Percentiles rank a stretch among this genome's conserved stretches.
Evolutionary conservation across 1,284 basidiomycete species (phyloP).

Genomic region (Dichomitus squalens): DNA sequence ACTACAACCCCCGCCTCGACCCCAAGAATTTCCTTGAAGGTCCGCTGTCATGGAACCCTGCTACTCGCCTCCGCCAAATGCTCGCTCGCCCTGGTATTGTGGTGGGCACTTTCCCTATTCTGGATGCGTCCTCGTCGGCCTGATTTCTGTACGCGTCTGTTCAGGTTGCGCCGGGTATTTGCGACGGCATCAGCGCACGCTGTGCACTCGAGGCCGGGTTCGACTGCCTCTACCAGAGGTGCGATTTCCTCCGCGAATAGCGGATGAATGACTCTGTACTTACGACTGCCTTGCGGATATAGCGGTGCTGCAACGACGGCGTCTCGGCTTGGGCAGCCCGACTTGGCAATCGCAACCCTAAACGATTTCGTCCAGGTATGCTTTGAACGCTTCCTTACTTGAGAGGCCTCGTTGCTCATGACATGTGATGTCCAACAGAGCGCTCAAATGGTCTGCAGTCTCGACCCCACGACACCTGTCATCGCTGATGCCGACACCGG

Average conservation of each 20-base stretch:
- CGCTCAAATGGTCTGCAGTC: conserved; percentile 66
- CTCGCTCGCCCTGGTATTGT: conserved; percentile 77
- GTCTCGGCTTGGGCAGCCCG: conserved; percentile 75
- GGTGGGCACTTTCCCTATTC: conserved; percentile 44
- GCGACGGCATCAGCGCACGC: conserved; percentile 80
- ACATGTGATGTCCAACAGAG: conserved; percentile 31
- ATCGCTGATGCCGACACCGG: conserved; percentile 86
- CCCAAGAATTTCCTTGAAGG: conserved; percentile 71
- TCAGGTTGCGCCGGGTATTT: conserved; percentile 77
- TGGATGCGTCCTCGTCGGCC: not conserved
- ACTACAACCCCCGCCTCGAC: conserved; percentile 64
- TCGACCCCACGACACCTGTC: conserved; percentile 66
- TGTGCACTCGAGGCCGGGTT: conserved; percentile 80
- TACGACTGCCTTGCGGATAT: not conserved
- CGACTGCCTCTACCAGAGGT: conserved; percentile 73
- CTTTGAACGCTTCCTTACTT: not conserved
- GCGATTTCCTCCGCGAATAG: not conserved
- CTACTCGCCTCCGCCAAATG: conserved; percentile 75
- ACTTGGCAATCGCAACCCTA: conserved; percentile 79
- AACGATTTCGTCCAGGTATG: conserved; percentile 72
- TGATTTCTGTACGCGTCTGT: not conserved
- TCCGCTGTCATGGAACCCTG: conserved; percentile 64
- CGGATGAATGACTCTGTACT: not conserved
- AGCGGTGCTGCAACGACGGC: conserved; percentile 79
- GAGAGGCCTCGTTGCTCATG: not conserved